Evolutionary conservation across 768 basidiomycete species (phyloP), one percentile per base, ranked within the genome.

Genomic region (Podaxis rugospora): DNA sequence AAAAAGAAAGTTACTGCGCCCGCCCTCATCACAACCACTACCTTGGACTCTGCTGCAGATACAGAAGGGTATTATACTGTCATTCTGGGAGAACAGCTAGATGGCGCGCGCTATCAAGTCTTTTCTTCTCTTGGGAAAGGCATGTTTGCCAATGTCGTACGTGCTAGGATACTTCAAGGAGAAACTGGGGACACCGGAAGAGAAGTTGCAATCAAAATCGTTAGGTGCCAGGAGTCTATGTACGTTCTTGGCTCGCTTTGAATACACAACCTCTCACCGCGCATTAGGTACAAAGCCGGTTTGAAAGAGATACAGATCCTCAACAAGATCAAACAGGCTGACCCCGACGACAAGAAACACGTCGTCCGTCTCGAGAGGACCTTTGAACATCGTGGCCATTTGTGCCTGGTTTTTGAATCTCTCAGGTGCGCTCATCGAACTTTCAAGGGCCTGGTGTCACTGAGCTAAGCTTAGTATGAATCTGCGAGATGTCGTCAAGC

Each of bases 171-270:
- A 9, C 77, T 95, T 47, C 77, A 88, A 74, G 78, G 80, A 54
- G 89, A 90, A 36, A 65, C 79, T 39, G 82, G 85, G 42, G 78
- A 78, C 51, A 65, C 68, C 5, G 77, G 78, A 0, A 74, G 75
- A 67, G 96, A 99, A 71, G 95, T 98, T 9, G 97, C 97, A 0
- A 98, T 99, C 73, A 99, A 99, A 75, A 95, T 99, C 62, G 87
- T 98, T 51, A 80, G 97, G 50, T 89, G 88, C 68, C 97, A 99
- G 72, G 96, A 98, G 70, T 92, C 92, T 25, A 99, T 99, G 96
- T 97, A 62, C 66, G 92, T 81, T 27, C 58, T 56, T 42, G 16
- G 40, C 21, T 27, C 57, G 6, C 50, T 47, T 5, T 36, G 25
- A 4, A 51, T 44, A 35, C 46, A 54, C 65, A 44, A 44, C 50